Base-by-base conservation (phyloP, 2,329 filamentous ascomycete genomes). In the Rhinocladiella similis region DNA sequence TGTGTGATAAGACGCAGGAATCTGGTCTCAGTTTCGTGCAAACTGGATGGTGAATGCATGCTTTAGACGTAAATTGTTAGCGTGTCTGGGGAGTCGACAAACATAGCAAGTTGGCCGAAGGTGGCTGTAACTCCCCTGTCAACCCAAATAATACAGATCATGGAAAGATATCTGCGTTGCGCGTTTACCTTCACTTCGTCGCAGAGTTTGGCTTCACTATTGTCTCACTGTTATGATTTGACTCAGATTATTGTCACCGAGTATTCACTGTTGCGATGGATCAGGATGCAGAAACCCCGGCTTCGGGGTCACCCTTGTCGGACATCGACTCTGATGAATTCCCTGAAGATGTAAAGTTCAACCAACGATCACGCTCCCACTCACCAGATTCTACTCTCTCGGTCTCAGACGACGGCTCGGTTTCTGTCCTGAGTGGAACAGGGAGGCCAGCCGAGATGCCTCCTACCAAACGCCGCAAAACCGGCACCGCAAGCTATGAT, bases 251-350 rank as follows among this genome's bases (percentile, higher is more conserved):
- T 46, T 27, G 38, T 19, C 38, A 19, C 14, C 14, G 43, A 46
- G 43, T 16, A 46, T 49, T 49, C 19, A 45, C n/a, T 29, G 16
- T 19, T 27, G 39, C 10, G 1, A 60, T 60, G 57, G 53, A 56
- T 18, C 39, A 51, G 25, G 77, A 84, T 69, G 41, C 54, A 33
- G 63, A 64, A 10, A 63, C 62, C 20, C 60, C 60, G 25, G 85
- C 83, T 10, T 82, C 83, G 12, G 81, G 76, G 51, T 87, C 84
- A 33, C 83, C 84, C 38, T 81, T 89, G 65, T 88, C 85, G 49
- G 83, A 83, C 59, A 80, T 86, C 61, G 82, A 80, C 61, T 85
- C 83, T 46, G 84, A 85, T 63, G 81, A 83, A 57, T 82, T 86
- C 69, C 78, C 78, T 69, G 84, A 84, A 64, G 82, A 81, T 64